Evolutionary conservation across 768 basidiomycete species (phyloP), one percentile per base, ranked within the genome.

Genomic region (Royoungia palumana): DNA sequence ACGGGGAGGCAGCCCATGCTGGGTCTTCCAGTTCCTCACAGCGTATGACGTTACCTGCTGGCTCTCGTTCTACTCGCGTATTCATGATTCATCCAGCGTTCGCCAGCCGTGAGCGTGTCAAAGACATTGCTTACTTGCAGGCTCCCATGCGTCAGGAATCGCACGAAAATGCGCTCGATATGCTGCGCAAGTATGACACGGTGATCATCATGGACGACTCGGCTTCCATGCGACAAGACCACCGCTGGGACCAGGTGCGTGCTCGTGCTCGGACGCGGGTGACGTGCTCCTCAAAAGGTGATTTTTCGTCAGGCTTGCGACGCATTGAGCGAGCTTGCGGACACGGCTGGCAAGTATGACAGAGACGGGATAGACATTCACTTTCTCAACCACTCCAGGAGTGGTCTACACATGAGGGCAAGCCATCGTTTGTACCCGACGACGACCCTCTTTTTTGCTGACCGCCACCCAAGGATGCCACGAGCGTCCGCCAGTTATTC

Each of bases 121-220:
- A 44, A 16, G 60, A 62, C 14, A 32, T 64, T 20, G 53, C 55
- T 3, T 65, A 67, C 30, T 37, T 66, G 13, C 53, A 53, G 21
- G 49, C 59, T 6, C 67, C 67, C 0, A 51, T 67, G 55, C 59
- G 59, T 14, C 50, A 46, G 3, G 57, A 67, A 19, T 67, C 63
- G 0, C 54, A 49, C 37, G 67, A 67, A 46, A 53, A 67, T 12
- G 67, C 63, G 1, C 42, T 67, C 1, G 64, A 74, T 25, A 70
- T 63, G 28, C 60, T 82, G 5, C 54, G 63, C 25, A 62, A 71
- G 44, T 84, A 80, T 51, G 72, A 84, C 46, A 84, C 81, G 0
- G 72, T 82, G 11, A 64, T 84, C 37, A 60, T 85, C 35, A 70
- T 85, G 46, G 81, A 83, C 61, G 83, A 85, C 60, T 84, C 83